Percentiles rank a stretch among this genome's conserved stretches.
Conservation (phyloP, 75 land plant genomes). For the Adiantum capillusveneris region DNA sequence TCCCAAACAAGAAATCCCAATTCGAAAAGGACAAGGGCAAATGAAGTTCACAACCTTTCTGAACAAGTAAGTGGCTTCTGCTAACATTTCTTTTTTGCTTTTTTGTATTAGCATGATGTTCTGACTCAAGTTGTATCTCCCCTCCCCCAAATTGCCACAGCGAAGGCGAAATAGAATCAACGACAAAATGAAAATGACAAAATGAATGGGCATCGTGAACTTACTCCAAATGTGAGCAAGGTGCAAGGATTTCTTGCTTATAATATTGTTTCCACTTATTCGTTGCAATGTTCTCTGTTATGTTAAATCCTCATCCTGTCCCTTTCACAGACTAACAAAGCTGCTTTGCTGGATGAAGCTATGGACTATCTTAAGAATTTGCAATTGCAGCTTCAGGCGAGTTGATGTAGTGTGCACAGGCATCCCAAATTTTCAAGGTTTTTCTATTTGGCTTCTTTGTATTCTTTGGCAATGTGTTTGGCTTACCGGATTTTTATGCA, state of each 20-base stretch:
- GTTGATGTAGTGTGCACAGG: no score
- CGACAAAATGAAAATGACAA: no score
- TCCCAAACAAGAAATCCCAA: neutral
- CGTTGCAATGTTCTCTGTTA: no score
- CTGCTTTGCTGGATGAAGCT: slow-evolving; percentile 8
- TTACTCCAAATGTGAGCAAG: slow-evolving; percentile 5
- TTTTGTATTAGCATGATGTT: no score
- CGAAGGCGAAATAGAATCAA: slow-evolving; percentile 3
- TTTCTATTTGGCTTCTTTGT: no score
- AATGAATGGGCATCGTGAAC: slow-evolving; percentile 2
- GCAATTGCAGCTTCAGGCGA: neutral
- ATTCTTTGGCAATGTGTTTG: no score
- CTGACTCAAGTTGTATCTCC: no score
- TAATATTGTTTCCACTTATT: no score
- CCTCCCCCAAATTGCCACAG: neutral
- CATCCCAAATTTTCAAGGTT: no score
- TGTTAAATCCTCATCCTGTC: no score
- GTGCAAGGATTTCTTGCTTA: neutral
- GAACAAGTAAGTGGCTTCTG: neutral
- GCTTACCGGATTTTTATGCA: no score
- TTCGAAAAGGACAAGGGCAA: slow-evolving; percentile 3
- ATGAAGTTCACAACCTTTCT: slow-evolving; percentile 4
- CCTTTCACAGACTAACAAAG: neutral
- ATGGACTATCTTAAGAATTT: neutral
- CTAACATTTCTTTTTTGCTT: no score